Conservation (phyloP, 225 moss, liverwort and hornwort species). For the Polytrichum formosum region DNA sequence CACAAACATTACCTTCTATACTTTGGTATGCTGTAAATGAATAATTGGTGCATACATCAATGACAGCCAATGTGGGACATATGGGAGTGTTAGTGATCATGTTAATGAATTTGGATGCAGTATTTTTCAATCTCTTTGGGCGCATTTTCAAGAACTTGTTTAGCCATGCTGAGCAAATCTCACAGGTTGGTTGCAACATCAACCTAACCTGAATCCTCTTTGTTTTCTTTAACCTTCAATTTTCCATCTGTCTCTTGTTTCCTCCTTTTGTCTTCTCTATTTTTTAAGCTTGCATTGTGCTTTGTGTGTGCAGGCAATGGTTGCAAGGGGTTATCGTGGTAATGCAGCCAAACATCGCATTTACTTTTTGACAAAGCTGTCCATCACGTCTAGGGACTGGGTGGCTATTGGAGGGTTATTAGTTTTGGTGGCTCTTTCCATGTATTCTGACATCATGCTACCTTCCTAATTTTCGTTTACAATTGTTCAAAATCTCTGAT, state of each 20-base stretch:
- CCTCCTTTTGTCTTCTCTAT: no score
- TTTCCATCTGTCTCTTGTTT: no score
- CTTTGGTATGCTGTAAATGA: no score
- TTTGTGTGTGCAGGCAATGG: constrained; percentile 72
- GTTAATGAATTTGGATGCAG: constrained; percentile 31
- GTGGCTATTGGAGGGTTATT: constrained; percentile 60
- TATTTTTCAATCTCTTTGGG: constrained; percentile 64
- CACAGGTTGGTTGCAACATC: constrained; percentile 52
- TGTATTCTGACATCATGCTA: constrained; percentile 42
- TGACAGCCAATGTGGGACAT: no score
- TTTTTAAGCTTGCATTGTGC: not conserved
- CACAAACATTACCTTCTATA: no score
- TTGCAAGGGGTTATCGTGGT: constrained; percentile 87
- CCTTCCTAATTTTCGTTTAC: constrained; percentile 26
- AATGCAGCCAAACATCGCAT: constrained; percentile 68
- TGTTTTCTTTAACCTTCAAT: no score
- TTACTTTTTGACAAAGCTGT: constrained; percentile 70
- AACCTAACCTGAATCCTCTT: not conserved
- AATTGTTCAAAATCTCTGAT: no score
- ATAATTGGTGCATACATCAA: no score
- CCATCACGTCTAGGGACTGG: constrained; percentile 62
- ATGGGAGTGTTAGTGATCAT: no score
- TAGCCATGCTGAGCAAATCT: constrained; percentile 85
- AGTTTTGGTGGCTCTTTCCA: constrained; percentile 40
- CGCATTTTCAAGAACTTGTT: constrained; percentile 83